Percentiles rank a stretch among this genome's conserved stretches.
Conservation (phyloP, 805 yeast genomes). For the Candida sphagnicola region DNA sequence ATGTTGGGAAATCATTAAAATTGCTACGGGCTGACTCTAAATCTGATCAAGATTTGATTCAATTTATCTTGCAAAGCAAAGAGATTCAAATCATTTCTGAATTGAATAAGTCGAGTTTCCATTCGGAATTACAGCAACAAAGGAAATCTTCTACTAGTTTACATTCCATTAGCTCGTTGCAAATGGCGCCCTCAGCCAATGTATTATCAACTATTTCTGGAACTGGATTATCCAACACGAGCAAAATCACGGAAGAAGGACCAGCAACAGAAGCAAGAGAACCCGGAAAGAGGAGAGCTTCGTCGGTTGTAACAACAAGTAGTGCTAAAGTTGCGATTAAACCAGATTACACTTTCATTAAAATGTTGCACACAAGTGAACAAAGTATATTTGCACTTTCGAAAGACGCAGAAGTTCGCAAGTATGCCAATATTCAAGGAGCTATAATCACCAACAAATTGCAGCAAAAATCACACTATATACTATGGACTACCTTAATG, state of each 20-base stretch:
- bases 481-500: conserved; percentile 28
- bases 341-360: conserved; percentile 16
- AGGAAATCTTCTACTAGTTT: conserved; percentile 20
- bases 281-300: conserved; percentile 15
- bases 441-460: conserved; percentile 37
- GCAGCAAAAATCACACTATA: conserved; percentile 31
- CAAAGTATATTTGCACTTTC: neutral
- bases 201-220: neutral
- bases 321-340: conserved; percentile 31
- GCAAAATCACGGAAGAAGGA: neutral
- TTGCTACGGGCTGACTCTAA: conserved; percentile 19
- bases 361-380: conserved; percentile 5
- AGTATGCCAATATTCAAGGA: conserved; percentile 24
- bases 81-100: conserved; percentile 36
- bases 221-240: neutral
- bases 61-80: conserved; percentile 26
- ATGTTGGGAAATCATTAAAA: conserved; percentile 26
- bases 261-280: neutral
- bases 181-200: neutral
- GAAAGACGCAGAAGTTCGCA: conserved; percentile 5
- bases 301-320: conserved; percentile 21
- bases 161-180: conserved; percentile 1
- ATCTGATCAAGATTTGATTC: conserved; percentile 27
- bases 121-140: conserved; percentile 28
- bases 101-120: conserved; percentile 29